Base-by-base conservation (phyloP, 2,329 filamentous ascomycete genomes). In the Cladosporium sp. region DNA sequence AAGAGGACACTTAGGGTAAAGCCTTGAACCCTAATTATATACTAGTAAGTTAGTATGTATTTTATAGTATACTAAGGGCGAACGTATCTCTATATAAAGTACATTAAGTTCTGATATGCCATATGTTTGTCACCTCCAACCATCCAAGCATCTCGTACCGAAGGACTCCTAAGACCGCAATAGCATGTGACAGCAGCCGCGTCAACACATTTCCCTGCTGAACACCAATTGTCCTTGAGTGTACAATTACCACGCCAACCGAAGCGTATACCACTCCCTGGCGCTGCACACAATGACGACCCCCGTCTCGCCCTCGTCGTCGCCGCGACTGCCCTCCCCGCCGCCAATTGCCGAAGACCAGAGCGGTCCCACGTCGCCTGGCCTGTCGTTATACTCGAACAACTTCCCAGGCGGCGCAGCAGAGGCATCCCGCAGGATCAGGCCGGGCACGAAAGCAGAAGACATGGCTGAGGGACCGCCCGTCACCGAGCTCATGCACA, bases 261-360 rank as follows among this genome's bases (percentile, higher is more conserved):
- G 18, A 5, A 6, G 39, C 39, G 39, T 21, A 43, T 43, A n/a
- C 39, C 7, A 10, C 5, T 21, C 39, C 39, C 21, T 46, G 11
- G 39, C n/a, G 39, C 39, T 46, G 39, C 39, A 46, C 39, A 46
- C 11, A 1, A 36, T 63, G 60, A 51, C 49, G 25, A 56, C 82
- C 68, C 80, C 83, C 34, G 70, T 74, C 39, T 81, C 80, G 14
- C 80, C 80, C 5, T 89, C 91, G 68, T 94, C 88, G 79, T 97
- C 93, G 57, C 94, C 95, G 69, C 91, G 95, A 76, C 88, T 99
- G 60, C 95, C 95, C 66, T 97, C 93, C 79, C 95, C 95, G 67
- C 95, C 95, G 66, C 95, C 95, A 36, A 89, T 96, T 65, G 92
- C 94, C 67, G 95, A 99, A 80, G 95, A 97, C 71, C 94, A 98